Evolutionary conservation across 2,329 filamentous ascomycete genomes (phyloP).

Genomic region (Celoporthe dispersa): DNA sequence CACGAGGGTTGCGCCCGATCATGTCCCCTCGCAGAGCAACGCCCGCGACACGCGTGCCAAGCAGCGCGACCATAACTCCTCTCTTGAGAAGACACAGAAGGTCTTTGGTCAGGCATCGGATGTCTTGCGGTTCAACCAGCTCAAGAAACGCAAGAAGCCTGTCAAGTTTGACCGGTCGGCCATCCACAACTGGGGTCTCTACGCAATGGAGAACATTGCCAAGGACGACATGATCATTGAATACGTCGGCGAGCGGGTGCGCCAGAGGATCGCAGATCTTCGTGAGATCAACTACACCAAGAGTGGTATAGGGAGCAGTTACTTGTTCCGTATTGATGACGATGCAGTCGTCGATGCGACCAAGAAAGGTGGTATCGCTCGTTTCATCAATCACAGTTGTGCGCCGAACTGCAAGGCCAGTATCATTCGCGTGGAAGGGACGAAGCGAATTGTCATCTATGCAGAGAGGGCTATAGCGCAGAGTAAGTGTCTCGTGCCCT

Average conservation of each 20-base stretch:
- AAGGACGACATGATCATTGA: constrained; percentile 99
- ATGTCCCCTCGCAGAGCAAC: constrained; percentile 82
- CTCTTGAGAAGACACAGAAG: constrained; percentile 94
- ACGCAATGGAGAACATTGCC: constrained; percentile 95
- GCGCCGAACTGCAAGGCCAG: constrained; percentile 98
- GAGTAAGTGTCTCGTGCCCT: constrained; percentile 63
- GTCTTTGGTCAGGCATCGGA: constrained; percentile 83
- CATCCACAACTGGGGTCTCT: constrained; percentile 98
- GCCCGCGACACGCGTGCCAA: constrained; percentile 94
- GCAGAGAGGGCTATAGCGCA: constrained; percentile 91
- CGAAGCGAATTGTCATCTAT: constrained; percentile 98
- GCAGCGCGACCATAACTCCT: constrained; percentile 90
- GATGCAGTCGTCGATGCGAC: constrained; percentile 97
- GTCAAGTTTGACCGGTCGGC: constrained; percentile 97
- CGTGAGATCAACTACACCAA: constrained; percentile 90
- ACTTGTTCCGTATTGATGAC: constrained; percentile 97
- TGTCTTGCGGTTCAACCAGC: constrained; percentile 95
- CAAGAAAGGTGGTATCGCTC: constrained; percentile 96
- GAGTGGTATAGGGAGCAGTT: constrained; percentile 95
- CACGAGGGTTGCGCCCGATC: constrained; percentile 76
- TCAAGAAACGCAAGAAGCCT: constrained; percentile 99
- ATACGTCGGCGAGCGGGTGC: constrained; percentile 96
- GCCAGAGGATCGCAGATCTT: constrained; percentile 96
- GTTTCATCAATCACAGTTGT: constrained; percentile 99
- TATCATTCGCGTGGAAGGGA: constrained; percentile 98